A percentile compares a stretch with the other conserved stretches of the same genome.
These are phyloP conservation scores for Fagus crenata DNA, from an alignment of 306 rosid species.

Conservation along the genomic window DNA sequence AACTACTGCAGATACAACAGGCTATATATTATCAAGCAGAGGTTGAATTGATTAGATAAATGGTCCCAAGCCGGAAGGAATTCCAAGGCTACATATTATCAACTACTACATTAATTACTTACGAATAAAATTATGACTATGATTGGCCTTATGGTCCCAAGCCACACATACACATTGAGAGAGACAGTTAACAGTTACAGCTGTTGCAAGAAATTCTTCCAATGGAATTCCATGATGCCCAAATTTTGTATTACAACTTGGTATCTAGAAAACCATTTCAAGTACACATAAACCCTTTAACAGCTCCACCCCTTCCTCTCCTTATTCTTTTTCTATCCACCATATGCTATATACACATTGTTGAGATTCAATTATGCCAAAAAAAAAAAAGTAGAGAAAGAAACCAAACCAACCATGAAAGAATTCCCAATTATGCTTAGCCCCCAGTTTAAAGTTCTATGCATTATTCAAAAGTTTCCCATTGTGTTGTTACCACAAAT, in stretches of 20 bases:
- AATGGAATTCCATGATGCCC: background rate
- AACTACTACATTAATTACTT: conserved; percentile 8
- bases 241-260: conserved; percentile 12
- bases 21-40: conserved; percentile 6
- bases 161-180: background rate
- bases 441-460: background rate
- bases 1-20: background rate
- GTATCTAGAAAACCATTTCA: background rate
- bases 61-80: conserved; percentile 27
- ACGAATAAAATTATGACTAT: background rate
- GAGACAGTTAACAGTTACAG: background rate
- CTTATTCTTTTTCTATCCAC: conserved; percentile 17
- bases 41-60: conserved; percentile 8
- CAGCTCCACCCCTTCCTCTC: background rate
- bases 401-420: background rate
- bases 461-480: conserved; percentile 82
- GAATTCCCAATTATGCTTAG: background rate
- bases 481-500: conserved; percentile 58
- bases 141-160: conserved; percentile 31
- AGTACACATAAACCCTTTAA: background rate
- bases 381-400: background rate
- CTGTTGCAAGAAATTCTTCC: background rate
- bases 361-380: background rate
- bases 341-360: conserved; percentile 22
- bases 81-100: background rate